Evolutionary conservation across 768 basidiomycete species (phyloP).

Genomic region (Podaxis carcinomalis): DNA sequence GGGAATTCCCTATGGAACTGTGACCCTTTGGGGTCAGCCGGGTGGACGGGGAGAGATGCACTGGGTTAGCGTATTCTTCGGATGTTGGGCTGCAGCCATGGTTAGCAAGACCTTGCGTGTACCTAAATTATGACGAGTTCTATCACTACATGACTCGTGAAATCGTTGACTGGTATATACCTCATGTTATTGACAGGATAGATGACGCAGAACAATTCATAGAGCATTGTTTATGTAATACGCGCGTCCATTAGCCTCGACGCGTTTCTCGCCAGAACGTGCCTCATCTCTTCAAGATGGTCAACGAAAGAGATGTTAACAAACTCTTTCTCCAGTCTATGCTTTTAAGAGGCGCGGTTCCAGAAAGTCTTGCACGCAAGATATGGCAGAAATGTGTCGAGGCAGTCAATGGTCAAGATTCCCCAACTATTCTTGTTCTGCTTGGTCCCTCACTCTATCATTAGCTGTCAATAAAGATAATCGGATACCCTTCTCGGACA

Average conservation of each 20-base stretch:
- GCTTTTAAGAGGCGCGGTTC: conserved; percentile 64
- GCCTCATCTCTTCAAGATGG: conserved; percentile 12
- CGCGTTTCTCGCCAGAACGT: background rate
- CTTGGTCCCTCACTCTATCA: conserved; percentile 9
- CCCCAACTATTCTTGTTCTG: conserved; percentile 2
- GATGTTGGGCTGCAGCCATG: conserved; percentile 91
- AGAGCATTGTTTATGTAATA: conserved; percentile 4
- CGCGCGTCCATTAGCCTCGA: background rate
- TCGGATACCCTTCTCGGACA: conserved; percentile 48
- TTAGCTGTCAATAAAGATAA: background rate
- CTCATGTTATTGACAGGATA: background rate
- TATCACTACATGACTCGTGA: conserved; percentile 1
- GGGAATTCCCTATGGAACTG: conserved; percentile 72
- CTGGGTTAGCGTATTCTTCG: conserved; percentile 72
- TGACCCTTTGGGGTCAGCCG: conserved; percentile 64
- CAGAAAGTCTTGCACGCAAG: conserved; percentile 56
- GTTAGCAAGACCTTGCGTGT: conserved; percentile 94
- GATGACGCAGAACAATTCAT: background rate
- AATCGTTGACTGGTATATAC: background rate
- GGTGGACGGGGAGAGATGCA: conserved; percentile 87
- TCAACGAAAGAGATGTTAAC: conserved; percentile 58
- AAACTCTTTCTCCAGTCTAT: conserved; percentile 78
- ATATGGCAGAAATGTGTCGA: conserved; percentile 68
- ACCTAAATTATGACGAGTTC: conserved; percentile 49
- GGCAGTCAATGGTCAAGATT: conserved; percentile 56